These are phyloP conservation scores for Sugiyamaella sp. DNA, from an alignment of 1,139 yeast species.

Conservation along the genomic window DNA sequence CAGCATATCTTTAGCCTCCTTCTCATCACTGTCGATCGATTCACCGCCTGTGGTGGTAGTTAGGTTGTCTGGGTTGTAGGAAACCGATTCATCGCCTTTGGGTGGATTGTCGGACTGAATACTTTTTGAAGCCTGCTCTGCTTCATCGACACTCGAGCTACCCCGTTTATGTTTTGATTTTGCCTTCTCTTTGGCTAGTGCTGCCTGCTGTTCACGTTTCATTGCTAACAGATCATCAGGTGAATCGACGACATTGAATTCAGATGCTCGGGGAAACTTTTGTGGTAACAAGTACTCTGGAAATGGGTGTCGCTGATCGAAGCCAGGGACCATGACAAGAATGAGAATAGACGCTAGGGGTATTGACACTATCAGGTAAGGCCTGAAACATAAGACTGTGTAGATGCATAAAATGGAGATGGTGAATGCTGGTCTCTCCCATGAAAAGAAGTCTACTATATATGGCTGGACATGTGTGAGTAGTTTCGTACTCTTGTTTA, in stretches of 20 bases:
- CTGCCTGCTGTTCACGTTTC: conserved; percentile 13
- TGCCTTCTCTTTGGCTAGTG: conserved; percentile 2
- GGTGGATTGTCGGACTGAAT: not conserved
- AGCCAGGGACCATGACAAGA: conserved; percentile 72
- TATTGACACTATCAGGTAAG: conserved; percentile 64
- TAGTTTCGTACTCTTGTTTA: conserved; percentile 24
- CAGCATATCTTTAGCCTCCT: conserved; percentile 37
- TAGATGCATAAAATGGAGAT: conserved; percentile 41
- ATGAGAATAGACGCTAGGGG: conserved; percentile 63
- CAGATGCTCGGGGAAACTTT: conserved; percentile 21
- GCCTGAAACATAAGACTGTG: conserved; percentile 54
- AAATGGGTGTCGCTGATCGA: conserved; percentile 62
- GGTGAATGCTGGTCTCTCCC: conserved; percentile 42
- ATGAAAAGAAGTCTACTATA: conserved; percentile 34
- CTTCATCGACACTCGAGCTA: conserved; percentile 3
- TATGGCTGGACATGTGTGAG: conserved; percentile 33
- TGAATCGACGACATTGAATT: conserved; percentile 14
- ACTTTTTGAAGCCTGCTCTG: not conserved
- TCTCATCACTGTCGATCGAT: not conserved
- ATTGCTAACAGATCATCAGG: conserved; percentile 12
- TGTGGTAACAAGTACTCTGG: conserved; percentile 27
- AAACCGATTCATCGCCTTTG: not conserved
- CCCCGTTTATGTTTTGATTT: conserved; percentile 1
- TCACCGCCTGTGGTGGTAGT: not conserved
- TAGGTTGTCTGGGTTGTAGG: too few species aligned